Base-by-base conservation (phyloP, 495 filamentous ascomycete genomes). In the Penicillium cataractarum region DNA sequence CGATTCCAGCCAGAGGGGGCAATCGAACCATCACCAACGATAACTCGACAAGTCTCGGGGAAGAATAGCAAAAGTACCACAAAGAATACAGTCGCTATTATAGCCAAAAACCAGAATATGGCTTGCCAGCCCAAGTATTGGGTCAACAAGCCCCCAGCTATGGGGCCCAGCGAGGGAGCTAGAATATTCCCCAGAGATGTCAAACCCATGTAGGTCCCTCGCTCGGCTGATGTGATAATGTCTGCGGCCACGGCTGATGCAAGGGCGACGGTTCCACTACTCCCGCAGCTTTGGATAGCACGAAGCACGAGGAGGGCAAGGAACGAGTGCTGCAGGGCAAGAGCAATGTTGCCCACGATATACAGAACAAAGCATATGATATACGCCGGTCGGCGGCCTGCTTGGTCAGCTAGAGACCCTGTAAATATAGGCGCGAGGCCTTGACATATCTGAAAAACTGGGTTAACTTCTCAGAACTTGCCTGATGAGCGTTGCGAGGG, bases 51-150 rank as follows among this genome's bases (percentile, higher is more conserved):
- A 1, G 80, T 83, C 57, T 83, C 80, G 0, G 80, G 80, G 27
- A 82, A 72, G 58, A 74, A 70, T 0, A 78, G 52, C 0, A 66
- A n/a, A 9, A 82, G 58, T 0, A 67, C 60, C 8, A 75, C 8
- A 37, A 77, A 70, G 46, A 74, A 76, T 0, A 74, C 70, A 0
- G 71, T 80, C 8, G 82, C 76, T 27, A 84, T 62, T 44, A 91
- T 87, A 37, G 81, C 77, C 8, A 90, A 78, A 64, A 92, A 89
- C 89, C 89, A 92, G 69, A 93, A 95, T 39, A 91, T 88, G 22
- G 83, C 80, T 26, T 83, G 71, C 91, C 91, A 93, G 0, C 88
- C 90, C 2, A 88, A 73, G 52, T 85, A 87, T 58, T 89, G 76
- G 8, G 83, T 76, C 7, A 92, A 73, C 0, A 89, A 40, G 0